Percentiles rank a stretch among this genome's conserved stretches.
These are phyloP conservation scores for Candida cerambycidarum DNA, from an alignment of 805 yeast genomes.

Conservation along the genomic window DNA sequence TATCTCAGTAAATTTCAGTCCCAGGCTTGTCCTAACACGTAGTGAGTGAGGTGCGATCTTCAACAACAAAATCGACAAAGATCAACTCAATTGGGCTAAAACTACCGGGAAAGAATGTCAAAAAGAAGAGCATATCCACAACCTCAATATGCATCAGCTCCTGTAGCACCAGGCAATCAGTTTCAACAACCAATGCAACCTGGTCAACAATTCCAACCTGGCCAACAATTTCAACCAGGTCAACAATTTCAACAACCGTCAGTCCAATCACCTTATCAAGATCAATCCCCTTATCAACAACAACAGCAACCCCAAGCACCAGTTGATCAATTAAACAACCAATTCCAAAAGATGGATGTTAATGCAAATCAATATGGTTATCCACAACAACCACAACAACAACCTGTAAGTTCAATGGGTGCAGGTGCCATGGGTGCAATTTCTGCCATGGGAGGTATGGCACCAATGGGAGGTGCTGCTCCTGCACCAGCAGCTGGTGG, in stretches of 20 bases:
- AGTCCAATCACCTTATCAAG: constrained; percentile 22
- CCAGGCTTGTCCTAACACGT: constrained; percentile 1
- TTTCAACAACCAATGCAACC: constrained; percentile 7
- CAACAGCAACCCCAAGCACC: constrained; percentile 1
- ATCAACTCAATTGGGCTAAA: not conserved
- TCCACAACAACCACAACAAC: constrained; percentile 9
- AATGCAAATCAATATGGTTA: constrained; percentile 16
- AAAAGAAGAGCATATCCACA: constrained; percentile 50
- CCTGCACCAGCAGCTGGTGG: not conserved
- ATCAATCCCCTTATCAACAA: constrained; percentile 11
- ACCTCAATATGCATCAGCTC: constrained; percentile 40
- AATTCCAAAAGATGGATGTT: constrained; percentile 34
- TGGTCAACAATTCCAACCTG: constrained; percentile 1
- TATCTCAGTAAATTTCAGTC: not conserved
- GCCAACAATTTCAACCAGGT: constrained; percentile 5
- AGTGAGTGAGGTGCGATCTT: not conserved
- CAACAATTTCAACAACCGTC: constrained; percentile 8
- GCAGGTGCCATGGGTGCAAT: constrained; percentile 7
- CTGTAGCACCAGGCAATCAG: constrained; percentile 18
- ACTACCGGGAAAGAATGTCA: constrained; percentile 10
- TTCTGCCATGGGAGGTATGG: constrained; percentile 8
- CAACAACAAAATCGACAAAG: constrained; percentile 6
- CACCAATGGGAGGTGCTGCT: constrained; percentile 10
- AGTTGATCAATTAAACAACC: constrained; percentile 31
- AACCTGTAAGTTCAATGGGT: constrained; percentile 1